Evolutionary conservation across 2,329 filamentous ascomycete genomes (phyloP).

Genomic region (Dothideomycetidae sp.): DNA sequence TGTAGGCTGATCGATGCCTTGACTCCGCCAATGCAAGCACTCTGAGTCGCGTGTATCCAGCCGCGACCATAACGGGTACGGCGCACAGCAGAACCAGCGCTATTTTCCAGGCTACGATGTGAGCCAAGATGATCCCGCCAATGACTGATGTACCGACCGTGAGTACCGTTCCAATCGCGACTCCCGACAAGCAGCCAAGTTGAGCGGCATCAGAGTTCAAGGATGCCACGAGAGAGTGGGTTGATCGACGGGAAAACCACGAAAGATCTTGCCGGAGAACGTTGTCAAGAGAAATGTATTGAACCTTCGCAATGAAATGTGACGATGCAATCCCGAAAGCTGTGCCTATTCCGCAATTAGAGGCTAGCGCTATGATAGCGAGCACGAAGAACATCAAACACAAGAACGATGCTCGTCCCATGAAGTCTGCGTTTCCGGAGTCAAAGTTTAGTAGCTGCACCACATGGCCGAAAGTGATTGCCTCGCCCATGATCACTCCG

Average conservation of each 20-base stretch:
- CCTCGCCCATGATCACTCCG: slow-evolving; percentile 44
- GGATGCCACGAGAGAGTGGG: slow-evolving; percentile 31
- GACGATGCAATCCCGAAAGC: slow-evolving; percentile 36
- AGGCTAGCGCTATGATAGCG: slow-evolving; percentile 34
- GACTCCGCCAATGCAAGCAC: slow-evolving; percentile 45
- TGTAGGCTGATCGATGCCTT: slow-evolving; percentile 50
- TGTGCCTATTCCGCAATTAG: slow-evolving; percentile 31
- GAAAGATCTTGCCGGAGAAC: slow-evolving; percentile 41
- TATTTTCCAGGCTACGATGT: slow-evolving; percentile 37
- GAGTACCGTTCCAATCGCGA: slow-evolving; percentile 37
- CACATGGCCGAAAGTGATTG: slow-evolving; percentile 41
- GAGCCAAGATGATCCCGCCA: slow-evolving; percentile 34
- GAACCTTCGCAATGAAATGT: slow-evolving; percentile 30
- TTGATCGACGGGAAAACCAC: slow-evolving; percentile 34
- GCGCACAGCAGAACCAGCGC: slow-evolving; percentile 36
- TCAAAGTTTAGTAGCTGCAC: slow-evolving; percentile 38
- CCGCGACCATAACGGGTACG: slow-evolving; percentile 32
- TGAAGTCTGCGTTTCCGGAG: slow-evolving; percentile 13
- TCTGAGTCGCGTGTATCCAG: slow-evolving; percentile 33
- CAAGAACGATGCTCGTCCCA: slow-evolving; percentile 26
- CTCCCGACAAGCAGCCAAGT: slow-evolving; percentile 34
- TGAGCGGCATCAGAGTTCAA: slow-evolving; percentile 36
- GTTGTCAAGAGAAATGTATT: slow-evolving; percentile 34
- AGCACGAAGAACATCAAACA: slow-evolving; percentile 41
- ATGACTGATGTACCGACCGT: slow-evolving; percentile 33